phyloP scores from a whole-genome alignment of 805 yeast species.

The Kluyveromyces dobzhanskii region DNA sequence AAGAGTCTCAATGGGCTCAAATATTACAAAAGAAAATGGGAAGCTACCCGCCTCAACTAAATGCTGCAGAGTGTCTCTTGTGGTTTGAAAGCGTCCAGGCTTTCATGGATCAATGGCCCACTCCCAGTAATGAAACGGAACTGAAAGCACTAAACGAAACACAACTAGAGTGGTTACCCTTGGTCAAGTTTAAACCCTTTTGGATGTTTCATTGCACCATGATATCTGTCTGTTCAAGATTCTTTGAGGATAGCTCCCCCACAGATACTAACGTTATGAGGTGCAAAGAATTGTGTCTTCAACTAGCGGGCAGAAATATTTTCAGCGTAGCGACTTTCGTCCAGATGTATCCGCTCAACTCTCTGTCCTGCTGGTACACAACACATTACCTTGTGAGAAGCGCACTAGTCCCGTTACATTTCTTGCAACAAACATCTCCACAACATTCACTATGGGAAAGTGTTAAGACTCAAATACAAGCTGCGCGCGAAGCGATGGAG shows the following conservation, averaged over 20 bases:
- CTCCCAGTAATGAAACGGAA: conserved; percentile 35
- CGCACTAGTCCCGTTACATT: conserved; percentile 37
- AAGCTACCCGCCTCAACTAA: conserved; percentile 6
- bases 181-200: conserved; percentile 43
- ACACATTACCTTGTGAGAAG: conserved; percentile 59
- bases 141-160: conserved; percentile 21
- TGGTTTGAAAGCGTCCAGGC: conserved; percentile 36
- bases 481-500: not conserved
- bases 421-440: not conserved
- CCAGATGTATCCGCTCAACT: conserved; percentile 31
- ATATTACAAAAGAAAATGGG: conserved; percentile 40
- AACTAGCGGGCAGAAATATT: conserved; percentile 46
- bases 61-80: conserved; percentile 42
- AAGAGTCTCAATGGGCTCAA: conserved; percentile 43
- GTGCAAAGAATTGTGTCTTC: conserved; percentile 43
- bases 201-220: conserved; percentile 56
- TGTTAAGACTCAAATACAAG: not conserved
- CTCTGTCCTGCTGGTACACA: conserved; percentile 53
- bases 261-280: conserved; percentile 35
- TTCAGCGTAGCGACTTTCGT: conserved; percentile 37
- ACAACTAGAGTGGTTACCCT: conserved; percentile 40
- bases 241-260: conserved; percentile 38
- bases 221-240: conserved; percentile 46
- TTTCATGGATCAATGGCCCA: conserved; percentile 38
- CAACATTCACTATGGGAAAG: not conserved